Base-by-base conservation (phyloP, 2,329 filamentous ascomycete genomes). In the Akanthomyces muscarius region DNA sequence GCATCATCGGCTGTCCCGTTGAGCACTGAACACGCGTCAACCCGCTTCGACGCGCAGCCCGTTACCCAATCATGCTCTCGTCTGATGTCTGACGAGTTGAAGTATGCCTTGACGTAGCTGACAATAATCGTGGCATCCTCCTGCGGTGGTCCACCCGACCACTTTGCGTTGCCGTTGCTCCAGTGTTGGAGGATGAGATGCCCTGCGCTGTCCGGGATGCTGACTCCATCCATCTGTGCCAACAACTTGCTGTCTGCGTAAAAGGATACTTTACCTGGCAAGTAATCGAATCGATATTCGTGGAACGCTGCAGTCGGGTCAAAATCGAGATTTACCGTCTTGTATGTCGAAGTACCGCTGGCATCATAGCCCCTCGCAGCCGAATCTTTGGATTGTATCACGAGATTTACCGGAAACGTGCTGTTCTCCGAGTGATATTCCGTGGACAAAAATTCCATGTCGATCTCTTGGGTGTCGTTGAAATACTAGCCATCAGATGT, bases 231-330 rank as follows among this genome's bases (percentile, higher is more conserved):
- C 79, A 90, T 87, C 54, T 79, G 77, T 36, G 82, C 79, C 16
- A 92, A 75, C 11, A 81, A 73, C 10, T 75, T 62, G 50, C 83
- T 84, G 72, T 93, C 89, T 2, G 86, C 87, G 70, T 87, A 92
- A 74, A 91, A 93, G 13, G 82, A 72, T 10, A 93, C 87, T 1
- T 77, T 77, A 0, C 78, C 80, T 0, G 84, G 81, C 18, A 86
- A 73, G 76, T 89, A 92, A 74, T 94, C 90, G 72, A 93, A 89
- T 44, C 90, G 88, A 71, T 92, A 92, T 75, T 93, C 90, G 74
- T 93, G 89, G 69, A 89, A 91, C 47, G 72, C 83, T 0, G 74
- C 71, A 0, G 86, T 85, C 0, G 90, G 88, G 66, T 88, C 78
- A 74, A 92, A 93, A 0, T 83, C 80, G 1, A 93, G 79, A 55